phyloP scores from a whole-genome alignment of 305 asterid species.

The Ilex paraguariensis region DNA sequence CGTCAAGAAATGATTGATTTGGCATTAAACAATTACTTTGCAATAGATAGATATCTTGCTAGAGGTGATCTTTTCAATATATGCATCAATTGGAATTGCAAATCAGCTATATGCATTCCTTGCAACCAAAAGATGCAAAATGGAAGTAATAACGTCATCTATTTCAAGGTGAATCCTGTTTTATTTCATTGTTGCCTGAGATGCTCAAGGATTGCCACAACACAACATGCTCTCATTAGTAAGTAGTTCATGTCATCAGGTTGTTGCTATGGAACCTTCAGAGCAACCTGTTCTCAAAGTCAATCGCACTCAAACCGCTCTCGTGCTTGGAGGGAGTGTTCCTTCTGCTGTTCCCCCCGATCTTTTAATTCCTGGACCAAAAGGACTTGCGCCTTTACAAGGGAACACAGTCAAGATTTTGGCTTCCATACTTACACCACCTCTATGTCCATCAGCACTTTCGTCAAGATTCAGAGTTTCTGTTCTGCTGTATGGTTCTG shows the following conservation, averaged over 20 bases:
- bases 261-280: constrained; percentile 78
- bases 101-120: constrained; percentile 64
- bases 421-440: constrained; percentile 80
- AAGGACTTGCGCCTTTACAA: constrained; percentile 53
- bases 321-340: constrained; percentile 84
- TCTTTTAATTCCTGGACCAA: constrained; percentile 43
- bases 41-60: constrained; percentile 77
- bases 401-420: constrained; percentile 49
- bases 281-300: constrained; percentile 70
- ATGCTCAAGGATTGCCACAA: constrained; percentile 10
- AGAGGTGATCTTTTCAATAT: constrained; percentile 75
- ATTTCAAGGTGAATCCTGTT: constrained; percentile 61
- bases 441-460: constrained; percentile 76
- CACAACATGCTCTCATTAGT: constrained; percentile 11
- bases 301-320: constrained; percentile 75
- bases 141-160: constrained; percentile 46
- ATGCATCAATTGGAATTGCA: constrained; percentile 77
- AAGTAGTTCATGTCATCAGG: constrained; percentile 45
- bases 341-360: constrained; percentile 78
- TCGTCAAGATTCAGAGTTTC: constrained; percentile 85
- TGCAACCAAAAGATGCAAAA: constrained; percentile 56
- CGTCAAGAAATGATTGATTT: constrained; percentile 80
- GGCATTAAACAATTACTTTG: constrained; percentile 67
- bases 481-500: constrained; percentile 65
- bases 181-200: constrained; percentile 4